Evolutionary conservation across 805 yeast genomes (phyloP).

Genomic region (Nakazawaea laoshanensis): DNA sequence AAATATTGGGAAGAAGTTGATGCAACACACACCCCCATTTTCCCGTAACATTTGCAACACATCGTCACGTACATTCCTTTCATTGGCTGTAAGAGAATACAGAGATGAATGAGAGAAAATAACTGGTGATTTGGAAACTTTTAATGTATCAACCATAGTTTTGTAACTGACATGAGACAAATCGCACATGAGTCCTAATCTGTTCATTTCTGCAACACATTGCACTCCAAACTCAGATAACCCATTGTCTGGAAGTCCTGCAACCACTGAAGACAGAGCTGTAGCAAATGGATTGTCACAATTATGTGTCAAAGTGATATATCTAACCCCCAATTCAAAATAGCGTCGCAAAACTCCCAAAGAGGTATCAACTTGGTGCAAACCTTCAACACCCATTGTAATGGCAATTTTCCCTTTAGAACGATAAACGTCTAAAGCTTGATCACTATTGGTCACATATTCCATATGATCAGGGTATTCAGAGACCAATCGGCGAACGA

Average conservation of each 20-base stretch:
- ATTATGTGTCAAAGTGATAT: constrained; percentile 45
- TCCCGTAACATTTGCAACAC: constrained; percentile 28
- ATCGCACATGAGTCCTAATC: constrained; percentile 46
- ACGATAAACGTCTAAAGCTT: constrained; percentile 28
- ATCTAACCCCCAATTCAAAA: constrained; percentile 42
- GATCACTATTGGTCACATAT: constrained; percentile 31
- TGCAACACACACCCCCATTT: constrained; percentile 38
- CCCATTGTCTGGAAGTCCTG: constrained; percentile 36
- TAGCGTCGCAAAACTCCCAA: constrained; percentile 42
- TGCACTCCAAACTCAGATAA: constrained; percentile 30
- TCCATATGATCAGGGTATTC: constrained; percentile 29
- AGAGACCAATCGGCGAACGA: constrained; percentile 33
- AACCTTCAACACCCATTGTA: constrained; percentile 45
- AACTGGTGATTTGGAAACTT: constrained; percentile 34
- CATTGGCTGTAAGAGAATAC: constrained; percentile 28
- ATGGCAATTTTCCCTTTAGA: constrained; percentile 31
- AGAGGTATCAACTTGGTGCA: constrained; percentile 43
- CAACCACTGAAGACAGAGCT: constrained; percentile 39
- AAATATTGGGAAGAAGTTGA: constrained; percentile 37
- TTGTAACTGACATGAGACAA: constrained; percentile 38
- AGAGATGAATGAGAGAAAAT: constrained; percentile 43
- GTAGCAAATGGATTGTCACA: constrained; percentile 53
- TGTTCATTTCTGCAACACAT: constrained; percentile 39
- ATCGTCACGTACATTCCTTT: constrained; percentile 41
- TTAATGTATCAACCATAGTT: constrained; percentile 37